These are phyloP conservation scores for Austroboletus eburneus DNA, from an alignment of 768 basidiomycete genomes.

Conservation along the genomic window DNA sequence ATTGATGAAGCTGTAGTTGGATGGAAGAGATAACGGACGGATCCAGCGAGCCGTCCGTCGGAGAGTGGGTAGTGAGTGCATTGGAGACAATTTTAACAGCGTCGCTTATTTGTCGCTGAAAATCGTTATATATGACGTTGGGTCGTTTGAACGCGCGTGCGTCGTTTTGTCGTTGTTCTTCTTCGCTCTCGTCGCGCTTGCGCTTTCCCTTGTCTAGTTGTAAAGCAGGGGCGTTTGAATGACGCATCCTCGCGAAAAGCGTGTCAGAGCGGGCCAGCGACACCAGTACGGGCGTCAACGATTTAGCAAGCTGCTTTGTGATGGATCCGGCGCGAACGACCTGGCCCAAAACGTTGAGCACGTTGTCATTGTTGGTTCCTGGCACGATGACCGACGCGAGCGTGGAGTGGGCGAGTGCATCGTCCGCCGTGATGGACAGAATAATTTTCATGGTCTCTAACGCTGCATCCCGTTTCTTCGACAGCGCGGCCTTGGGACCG, in stretches of 20 bases:
- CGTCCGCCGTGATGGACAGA: constrained; percentile 52
- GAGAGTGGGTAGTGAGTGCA: constrained; percentile 38
- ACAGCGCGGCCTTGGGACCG: constrained; percentile 11
- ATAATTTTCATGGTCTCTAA: constrained; percentile 64
- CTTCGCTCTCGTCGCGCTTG: constrained; percentile 55
- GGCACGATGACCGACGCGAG: constrained; percentile 52
- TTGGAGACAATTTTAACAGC: constrained; percentile 56
- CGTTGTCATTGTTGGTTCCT: constrained; percentile 38
- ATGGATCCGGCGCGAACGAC: constrained; percentile 47
- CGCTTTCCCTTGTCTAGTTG: constrained; percentile 73
- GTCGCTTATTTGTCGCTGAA: constrained; percentile 55
- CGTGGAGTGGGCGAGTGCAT: constrained; percentile 50
- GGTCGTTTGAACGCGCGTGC: constrained; percentile 41
- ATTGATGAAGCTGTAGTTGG: constrained; percentile 67
- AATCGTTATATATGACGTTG: constrained; percentile 40
- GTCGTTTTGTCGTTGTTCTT: constrained; percentile 26
- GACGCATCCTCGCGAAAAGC: constrained; percentile 62
- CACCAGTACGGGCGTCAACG: constrained; percentile 59
- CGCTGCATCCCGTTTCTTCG: constrained; percentile 52
- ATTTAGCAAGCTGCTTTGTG: constrained; percentile 48
- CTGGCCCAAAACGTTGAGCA: constrained; percentile 52
- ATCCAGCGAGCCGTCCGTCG: constrained; percentile 43
- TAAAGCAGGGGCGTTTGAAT: constrained; percentile 57
- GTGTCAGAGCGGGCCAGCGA: constrained; percentile 59
- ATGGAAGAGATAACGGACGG: constrained; percentile 64